Evolutionary conservation across 2,329 filamentous ascomycete species (phyloP).

Genomic region (Cladosporium sp.): DNA sequence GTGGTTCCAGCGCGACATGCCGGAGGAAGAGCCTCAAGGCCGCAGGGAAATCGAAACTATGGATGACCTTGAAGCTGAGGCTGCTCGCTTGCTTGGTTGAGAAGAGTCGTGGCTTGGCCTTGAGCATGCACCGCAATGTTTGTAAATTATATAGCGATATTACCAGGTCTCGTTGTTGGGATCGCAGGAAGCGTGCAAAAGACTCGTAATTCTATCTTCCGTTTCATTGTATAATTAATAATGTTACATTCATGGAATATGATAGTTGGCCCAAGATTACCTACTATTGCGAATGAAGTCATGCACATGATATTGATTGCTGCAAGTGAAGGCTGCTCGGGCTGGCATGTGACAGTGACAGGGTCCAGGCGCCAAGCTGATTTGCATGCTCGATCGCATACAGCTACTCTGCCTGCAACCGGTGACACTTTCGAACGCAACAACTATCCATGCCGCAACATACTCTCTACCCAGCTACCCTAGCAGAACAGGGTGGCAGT

Average conservation of each 20-base stretch:
- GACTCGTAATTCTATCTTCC: neutral
- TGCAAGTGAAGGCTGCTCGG: neutral
- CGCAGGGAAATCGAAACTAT: slow-evolving; percentile 72
- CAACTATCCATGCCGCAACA: neutral
- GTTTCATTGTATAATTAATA: neutral
- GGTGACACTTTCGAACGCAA: neutral
- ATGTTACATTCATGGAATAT: neutral
- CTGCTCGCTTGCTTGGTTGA: slow-evolving; percentile 64
- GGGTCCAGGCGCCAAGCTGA: neutral
- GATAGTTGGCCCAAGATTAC: neutral
- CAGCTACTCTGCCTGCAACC: neutral
- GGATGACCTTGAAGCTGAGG: slow-evolving; percentile 76
- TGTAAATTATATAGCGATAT: neutral
- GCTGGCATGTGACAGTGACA: neutral
- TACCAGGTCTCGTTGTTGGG: neutral
- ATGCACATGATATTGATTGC: neutral
- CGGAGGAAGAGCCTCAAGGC: slow-evolving; percentile 51
- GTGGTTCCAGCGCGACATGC: slow-evolving; percentile 73
- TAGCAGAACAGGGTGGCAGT: neutral
- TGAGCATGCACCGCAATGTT: neutral
- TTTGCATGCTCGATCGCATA: neutral
- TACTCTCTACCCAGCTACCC: neutral
- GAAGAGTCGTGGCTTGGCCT: neutral
- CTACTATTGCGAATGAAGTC: neutral
- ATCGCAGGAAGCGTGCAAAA: neutral